These are phyloP conservation scores for Colletotrichum musicola DNA, from an alignment of 2,329 filamentous ascomycete species.

Conservation along the genomic window DNA sequence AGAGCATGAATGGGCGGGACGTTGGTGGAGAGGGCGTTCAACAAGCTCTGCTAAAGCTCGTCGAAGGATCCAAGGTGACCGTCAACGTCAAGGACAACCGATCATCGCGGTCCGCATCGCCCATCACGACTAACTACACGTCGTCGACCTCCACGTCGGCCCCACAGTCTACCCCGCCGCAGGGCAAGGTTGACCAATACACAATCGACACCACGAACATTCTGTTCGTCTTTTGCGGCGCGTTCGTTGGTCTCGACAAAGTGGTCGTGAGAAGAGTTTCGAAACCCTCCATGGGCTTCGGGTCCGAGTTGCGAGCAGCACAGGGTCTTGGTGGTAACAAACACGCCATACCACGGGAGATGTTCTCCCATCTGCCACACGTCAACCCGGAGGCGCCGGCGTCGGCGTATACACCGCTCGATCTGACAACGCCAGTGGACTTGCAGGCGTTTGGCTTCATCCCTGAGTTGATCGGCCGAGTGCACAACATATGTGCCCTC, in stretches of 20 bases:
- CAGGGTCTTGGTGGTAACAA: constrained; percentile 61
- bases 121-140: constrained; percentile 67
- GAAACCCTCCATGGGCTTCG: constrained; percentile 89
- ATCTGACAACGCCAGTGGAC: constrained; percentile 80
- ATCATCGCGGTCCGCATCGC: constrained; percentile 65
- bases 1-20: constrained; percentile 89
- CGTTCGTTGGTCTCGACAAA: constrained; percentile 93
- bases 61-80: constrained; percentile 94
- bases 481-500: constrained; percentile 90
- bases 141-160: constrained; percentile 59
- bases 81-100: constrained; percentile 87
- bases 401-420: constrained; percentile 68
- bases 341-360: constrained; percentile 74
- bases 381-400: constrained; percentile 53
- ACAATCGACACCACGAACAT: constrained; percentile 95
- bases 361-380: constrained; percentile 69
- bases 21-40: constrained; percentile 97
- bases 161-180: constrained; percentile 59
- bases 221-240: constrained; percentile 95
- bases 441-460: constrained; percentile 91
- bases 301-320: constrained; percentile 78
- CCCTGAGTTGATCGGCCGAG: constrained; percentile 93
- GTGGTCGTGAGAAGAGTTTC: constrained; percentile 88
- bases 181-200: constrained; percentile 71
- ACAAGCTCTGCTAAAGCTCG: constrained; percentile 93